Evolutionary conservation across 2,329 filamentous ascomycete species (phyloP).

Genomic region (Calonectria pauciramosa): DNA sequence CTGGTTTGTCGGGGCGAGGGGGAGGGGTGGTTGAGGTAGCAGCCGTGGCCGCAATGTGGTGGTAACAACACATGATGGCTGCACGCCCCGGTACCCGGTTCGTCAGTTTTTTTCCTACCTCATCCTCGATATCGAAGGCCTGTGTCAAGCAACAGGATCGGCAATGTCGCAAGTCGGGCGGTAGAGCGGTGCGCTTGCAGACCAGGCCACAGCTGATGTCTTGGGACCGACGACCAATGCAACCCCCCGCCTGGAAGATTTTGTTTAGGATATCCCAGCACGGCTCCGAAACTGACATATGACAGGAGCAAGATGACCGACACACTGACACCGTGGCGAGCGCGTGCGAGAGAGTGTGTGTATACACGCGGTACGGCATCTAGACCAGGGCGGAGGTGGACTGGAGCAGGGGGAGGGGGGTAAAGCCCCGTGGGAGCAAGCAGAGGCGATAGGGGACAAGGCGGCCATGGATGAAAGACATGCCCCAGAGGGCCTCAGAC

Average conservation of each 20-base stretch:
- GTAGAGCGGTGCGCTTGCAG: constrained; percentile 19
- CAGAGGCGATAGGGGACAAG: background rate
- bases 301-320: constrained; percentile 14
- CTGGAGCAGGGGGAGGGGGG: background rate
- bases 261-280: constrained; percentile 14
- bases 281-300: constrained; percentile 24
- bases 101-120: background rate
- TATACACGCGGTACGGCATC: constrained; percentile 1
- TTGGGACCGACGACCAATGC: constrained; percentile 10
- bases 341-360: background rate
- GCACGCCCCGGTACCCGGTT: constrained; percentile 15
- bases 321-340: constrained; percentile 7
- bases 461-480: constrained; percentile 2
- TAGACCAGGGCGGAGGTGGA: background rate
- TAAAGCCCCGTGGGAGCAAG: background rate
- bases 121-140: constrained; percentile 26
- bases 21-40: constrained; percentile 5
- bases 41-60: background rate
- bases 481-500: constrained; percentile 3
- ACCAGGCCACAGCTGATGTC: constrained; percentile 32
- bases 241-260: constrained; percentile 3
- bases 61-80: constrained; percentile 4
- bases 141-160: constrained; percentile 34
- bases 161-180: constrained; percentile 24
- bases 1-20: background rate